Base-by-base conservation (phyloP, 192 early-diverging fungal genomes). In the Umbelopsis isabellina region DNA sequence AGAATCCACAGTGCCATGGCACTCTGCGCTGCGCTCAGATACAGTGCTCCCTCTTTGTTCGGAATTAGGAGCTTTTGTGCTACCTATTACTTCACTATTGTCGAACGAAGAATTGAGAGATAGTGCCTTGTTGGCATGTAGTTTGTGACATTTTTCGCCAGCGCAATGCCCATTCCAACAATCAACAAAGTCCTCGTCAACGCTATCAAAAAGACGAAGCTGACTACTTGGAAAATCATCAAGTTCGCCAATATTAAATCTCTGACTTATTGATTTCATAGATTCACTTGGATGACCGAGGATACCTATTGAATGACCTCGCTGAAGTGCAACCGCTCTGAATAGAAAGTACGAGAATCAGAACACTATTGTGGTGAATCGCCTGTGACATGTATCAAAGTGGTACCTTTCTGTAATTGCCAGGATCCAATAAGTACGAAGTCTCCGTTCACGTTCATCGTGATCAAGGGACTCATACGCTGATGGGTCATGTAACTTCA, bases 151-250 rank as follows among this genome's bases (percentile, higher is more conserved):
- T 9, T 66, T 48, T 16, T 23, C n/a, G 3, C 65, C 65, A 3
- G 65, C 45, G 21, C 65, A 66, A 20, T 23, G 23, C 20, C 65
- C 65, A 30, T 66, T 66, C 65, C 65, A 66, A 8, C 65, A 66
- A 48, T 66, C n/a, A 35, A 66, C 65, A 66, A 66, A 66, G 10
- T 66, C 65, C 25, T 66, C 65, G 45, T 66, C 65, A 20, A 66
- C 65, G 25, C 33, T 66, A 41, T 66, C 65, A 44, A 66, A 66
- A 21, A 66, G 46, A 18, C 20, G 22, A 4, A 66, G 44, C 20
- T 66, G 65, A 16, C 37, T 46, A 48, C 23, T 23, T 12, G 37
- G 37, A 27, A 66, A 66, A 33, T 66, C 65, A 21, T 66, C 65
- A 23, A 66, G 20, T 41, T 66, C 27, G 18, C 65, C 65, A 21